Base-by-base conservation (phyloP, 768 basidiomycete genomes). In the Mycena kentingensis region DNA sequence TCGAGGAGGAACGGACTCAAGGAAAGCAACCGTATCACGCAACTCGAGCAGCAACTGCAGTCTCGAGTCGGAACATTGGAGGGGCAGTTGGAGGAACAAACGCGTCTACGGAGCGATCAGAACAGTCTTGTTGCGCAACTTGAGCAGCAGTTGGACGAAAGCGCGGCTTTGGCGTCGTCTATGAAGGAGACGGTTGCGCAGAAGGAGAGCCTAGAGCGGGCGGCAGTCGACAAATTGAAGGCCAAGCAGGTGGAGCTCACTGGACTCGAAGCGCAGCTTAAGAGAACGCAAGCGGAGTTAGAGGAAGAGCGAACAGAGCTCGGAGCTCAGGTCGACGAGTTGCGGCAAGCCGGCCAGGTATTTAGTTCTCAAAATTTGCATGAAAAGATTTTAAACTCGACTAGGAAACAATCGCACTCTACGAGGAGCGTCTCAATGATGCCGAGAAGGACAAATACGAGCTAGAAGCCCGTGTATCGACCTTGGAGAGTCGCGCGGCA, bases 361-460 rank as follows among this genome's bases (percentile, higher is more conserved):
- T 60, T 77, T 27, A 19, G 44, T 54, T 12, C 21, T 44, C 39
- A 25, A 16, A 26, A 11, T 44, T 34, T 43, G 7, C 18, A 50
- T 37, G 49, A 39, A 18, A 58, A 24, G 15, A 49, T 44, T 46
- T 51, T 61, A 19, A 55, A 48, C 42, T 39, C 42, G 22, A 24
- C 2, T 63, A 94, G 90, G 92, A 93, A 83, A 93, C 94, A 0
- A 97, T 97, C 53, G 90, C 91, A 18, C 77, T 97, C 11, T 98
- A 98, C 64, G 96, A 99, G 72, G 92, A 94, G 64, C 83, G 87
- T 31, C 74, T 96, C 5, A 87, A 82, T 51, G 77, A 76, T 2
- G 79, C 83, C 19, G 89, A 94, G 61, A 74, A 75, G 13, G 79
- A 81, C 57, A 81, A 87, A 38, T 90, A 91, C 61, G 92, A 95